Evolutionary conservation across 176 grass and related monocot species (phyloP), one percentile per base, ranked within the genome.

Genomic region (Elaeis guineensis): DNA sequence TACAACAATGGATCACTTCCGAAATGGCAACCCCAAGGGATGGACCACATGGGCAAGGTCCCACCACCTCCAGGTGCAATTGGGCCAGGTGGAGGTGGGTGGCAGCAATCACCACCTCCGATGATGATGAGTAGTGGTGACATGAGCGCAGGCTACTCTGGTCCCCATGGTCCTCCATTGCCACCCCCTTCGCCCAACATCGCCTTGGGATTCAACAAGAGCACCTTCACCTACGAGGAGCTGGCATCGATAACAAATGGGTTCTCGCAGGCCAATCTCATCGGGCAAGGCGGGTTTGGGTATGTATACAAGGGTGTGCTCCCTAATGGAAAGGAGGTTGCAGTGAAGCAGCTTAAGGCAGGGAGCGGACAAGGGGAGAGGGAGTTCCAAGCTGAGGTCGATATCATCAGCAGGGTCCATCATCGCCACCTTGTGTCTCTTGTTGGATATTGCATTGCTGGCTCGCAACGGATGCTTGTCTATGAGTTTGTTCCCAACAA

Each of bases 381-480:
- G 14, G 82, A 85, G 76, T 85, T 85, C 76, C 76, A 85, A 16
- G 82, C 76, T 4, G 82, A 85, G 71, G 81, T 84, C 25, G 81
- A 84, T 44, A 84, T 84, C 71, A 84, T 84, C 57, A 75, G 75
- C 54, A 70, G 81, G n/a, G 70, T 84, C 8, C 81, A 84, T 59
- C 81, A 84, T 66, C 81, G 81, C 16, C 75, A 85, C 51, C 62
- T 85, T 0, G 82, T 85, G 5, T 79, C 82, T 0, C 82, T 85
- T 4, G 72, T 79, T 5, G 82, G 82, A 24, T 85, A 79, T 72
- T 85, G 82, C 76, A 75, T 85, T 24, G 32, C 66, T 19, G 81
- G 71, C 17, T 23, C 29, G 24, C 70, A 84, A 61, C 62, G 81
- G 16, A 18, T 84, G 66, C 70, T 84, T 6, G 81, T 84, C 4